A percentile compares a stretch with the other conserved stretches of the same genome.
Conservation (phyloP, 805 yeast species). For the Wickerhamomyces pijperi region DNA sequence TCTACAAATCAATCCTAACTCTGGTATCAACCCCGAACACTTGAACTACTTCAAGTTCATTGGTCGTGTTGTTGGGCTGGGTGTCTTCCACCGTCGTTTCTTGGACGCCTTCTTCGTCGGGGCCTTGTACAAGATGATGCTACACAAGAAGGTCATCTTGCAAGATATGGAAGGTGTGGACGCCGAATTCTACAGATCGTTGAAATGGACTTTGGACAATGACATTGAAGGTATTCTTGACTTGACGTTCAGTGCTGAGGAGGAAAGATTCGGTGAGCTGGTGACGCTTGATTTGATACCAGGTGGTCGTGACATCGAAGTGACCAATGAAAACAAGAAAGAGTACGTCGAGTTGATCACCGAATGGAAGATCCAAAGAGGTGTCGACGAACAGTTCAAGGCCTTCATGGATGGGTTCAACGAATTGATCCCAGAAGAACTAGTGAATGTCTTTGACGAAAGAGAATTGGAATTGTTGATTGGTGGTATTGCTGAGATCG, state of each 20-base stretch:
- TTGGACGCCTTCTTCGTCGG: constrained; percentile 97
- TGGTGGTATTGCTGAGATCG: constrained; percentile 97
- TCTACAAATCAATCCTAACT: constrained; percentile 93
- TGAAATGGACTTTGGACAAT: constrained; percentile 93
- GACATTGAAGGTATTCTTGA: constrained; percentile 84
- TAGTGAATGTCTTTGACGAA: constrained; percentile 94
- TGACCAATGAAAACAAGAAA: constrained; percentile 86
- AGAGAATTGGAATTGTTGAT: constrained; percentile 92
- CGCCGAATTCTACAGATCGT: constrained; percentile 88
- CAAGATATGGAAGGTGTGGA: constrained; percentile 99
- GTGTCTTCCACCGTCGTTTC: constrained; percentile 96
- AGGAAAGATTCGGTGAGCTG: constrained; percentile 90
- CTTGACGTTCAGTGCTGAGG: constrained; percentile 79
- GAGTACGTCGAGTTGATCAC: constrained; percentile 92
- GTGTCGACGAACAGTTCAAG: constrained; percentile 91
- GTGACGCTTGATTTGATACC: constrained; percentile 85
- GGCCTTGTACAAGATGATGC: constrained; percentile 95
- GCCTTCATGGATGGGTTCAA: constrained; percentile 97
- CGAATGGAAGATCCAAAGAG: constrained; percentile 89
- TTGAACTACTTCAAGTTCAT: constrained; percentile 95
- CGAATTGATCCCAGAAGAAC: constrained; percentile 93
- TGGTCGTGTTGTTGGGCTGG: constrained; percentile 96
- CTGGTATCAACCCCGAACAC: constrained; percentile 96
- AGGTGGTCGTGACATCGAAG: constrained; percentile 80
- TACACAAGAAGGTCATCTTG: constrained; percentile 84